phyloP scores from a whole-genome alignment of 176 grass and related monocot species.

The Chloris gayana region DNA sequence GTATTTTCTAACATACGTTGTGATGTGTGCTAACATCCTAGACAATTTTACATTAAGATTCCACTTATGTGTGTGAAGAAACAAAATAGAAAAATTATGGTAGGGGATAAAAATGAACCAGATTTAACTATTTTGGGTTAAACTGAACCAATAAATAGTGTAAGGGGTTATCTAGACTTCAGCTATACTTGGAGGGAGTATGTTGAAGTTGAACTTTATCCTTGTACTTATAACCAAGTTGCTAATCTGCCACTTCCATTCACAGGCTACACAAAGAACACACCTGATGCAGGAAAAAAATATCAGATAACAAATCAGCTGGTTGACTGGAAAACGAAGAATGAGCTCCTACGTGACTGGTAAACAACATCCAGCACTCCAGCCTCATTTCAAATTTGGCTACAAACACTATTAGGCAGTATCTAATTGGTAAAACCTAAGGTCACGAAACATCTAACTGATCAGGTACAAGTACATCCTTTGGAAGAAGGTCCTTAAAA shows the following conservation, averaged over 20 bases:
- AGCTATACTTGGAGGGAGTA: no score
- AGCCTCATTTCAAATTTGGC: constrained; percentile 2
- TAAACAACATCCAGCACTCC: constrained; percentile 5
- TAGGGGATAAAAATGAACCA: no score
- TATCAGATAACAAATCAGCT: constrained; percentile 1
- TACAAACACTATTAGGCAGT: neutral
- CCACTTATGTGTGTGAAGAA: no score
- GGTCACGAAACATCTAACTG: constrained; percentile 26
- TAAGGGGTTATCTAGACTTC: no score
- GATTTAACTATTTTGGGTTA: no score
- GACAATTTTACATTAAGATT: no score
- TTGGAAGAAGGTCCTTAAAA: constrained; percentile 6
- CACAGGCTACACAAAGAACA: neutral
- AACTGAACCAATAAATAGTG: no score
- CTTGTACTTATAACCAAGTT: no score
- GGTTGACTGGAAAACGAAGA: neutral
- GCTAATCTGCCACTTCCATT: neutral
- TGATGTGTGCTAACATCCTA: no score
- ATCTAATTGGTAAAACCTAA: constrained; percentile 31
- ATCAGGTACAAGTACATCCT: constrained; percentile 16
- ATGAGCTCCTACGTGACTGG: constrained; percentile 5
- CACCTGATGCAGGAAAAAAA: neutral
- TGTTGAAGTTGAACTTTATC: no score
- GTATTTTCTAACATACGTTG: no score
- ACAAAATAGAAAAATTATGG: no score